phyloP scores from a whole-genome alignment of 306 rosid genomes.

The Alnus glutinosa region DNA sequence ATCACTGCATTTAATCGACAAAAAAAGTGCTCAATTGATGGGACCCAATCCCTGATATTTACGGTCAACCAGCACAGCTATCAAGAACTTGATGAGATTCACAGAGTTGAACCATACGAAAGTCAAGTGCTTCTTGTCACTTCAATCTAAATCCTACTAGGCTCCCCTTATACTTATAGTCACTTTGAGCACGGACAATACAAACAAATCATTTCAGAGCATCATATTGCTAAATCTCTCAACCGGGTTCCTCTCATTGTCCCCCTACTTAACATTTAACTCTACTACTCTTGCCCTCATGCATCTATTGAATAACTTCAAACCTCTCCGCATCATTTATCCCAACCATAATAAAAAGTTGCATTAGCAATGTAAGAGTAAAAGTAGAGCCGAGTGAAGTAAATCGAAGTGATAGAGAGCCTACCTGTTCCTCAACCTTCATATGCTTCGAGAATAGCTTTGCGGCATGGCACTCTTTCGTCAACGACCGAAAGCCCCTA shows the following conservation, averaged over 20 bases:
- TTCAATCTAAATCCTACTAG: background rate
- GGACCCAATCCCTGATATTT: background rate
- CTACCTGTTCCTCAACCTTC: conserved; percentile 83
- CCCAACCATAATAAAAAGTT: background rate
- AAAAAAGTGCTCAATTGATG: background rate
- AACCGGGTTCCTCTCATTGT: too few species aligned
- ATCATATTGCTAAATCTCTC: background rate
- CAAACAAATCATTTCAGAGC: background rate
- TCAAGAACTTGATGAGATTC: background rate
- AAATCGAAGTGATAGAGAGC: background rate
- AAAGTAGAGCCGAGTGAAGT: background rate
- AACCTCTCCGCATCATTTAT: background rate
- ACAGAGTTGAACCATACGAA: background rate
- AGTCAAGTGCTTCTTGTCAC: background rate
- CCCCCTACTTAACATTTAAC: background rate
- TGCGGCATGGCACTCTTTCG: conserved; percentile 64
- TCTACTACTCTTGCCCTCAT: background rate
- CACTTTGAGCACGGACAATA: background rate
- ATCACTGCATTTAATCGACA: background rate
- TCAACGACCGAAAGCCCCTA: conserved; percentile 70
- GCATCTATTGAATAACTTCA: background rate
- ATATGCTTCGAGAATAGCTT: conserved; percentile 92
- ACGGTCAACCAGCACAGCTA: background rate
- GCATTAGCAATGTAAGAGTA: background rate
- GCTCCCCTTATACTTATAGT: background rate